Base-by-base conservation (phyloP, 257 asterid genomes). In the Solanum ossicruentum region DNA sequence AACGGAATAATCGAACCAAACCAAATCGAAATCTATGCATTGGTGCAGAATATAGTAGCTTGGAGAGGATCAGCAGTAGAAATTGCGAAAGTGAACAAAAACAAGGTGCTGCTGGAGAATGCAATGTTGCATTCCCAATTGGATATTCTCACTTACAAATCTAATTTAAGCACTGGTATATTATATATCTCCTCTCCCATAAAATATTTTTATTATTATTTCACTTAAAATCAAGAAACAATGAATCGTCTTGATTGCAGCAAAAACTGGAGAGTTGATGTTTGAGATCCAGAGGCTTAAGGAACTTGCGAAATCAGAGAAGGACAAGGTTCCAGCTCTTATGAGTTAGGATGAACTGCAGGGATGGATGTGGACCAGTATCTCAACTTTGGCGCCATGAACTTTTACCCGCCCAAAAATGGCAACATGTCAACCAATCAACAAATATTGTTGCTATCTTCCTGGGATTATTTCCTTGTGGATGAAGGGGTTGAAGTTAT, bases 261-360 rank as follows among this genome's bases (percentile, higher is more conserved):
- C 8, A 28, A 54, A 87, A 65, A 72, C 47, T 77, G 84, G 72
- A 55, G 86, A 32, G 82, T 65, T 36, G 20, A 63, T 32, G 52
- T 51, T 72, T 39, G 87, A 87, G 60, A 36, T 87, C 13, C 28
- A 12, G 26, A 84, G 28, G 84, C 84, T 87, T 8, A 39, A 60
- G 41, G 82, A 85, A 20, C 20, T 39, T 60, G 13, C 28, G 17
- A 32, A 28, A 17, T 13, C 12, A 56, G 80, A 15, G 12, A 6
- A 5, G 23, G 15, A 69, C 23, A 36, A 69, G 8, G 51, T 69
- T 36, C 8, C 77, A 36, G 17, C 4, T 36, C 12, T 36, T 69
- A 17, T 69, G 49, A 67, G 12, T 67, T 1, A 4, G 54, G 10
- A 20, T 36, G 51, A 28, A 20, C 11, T 15, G 54, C 7, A 72